Base-by-base conservation (phyloP, 805 yeast species). In the Wickerhamiella spandovensis region DNA sequence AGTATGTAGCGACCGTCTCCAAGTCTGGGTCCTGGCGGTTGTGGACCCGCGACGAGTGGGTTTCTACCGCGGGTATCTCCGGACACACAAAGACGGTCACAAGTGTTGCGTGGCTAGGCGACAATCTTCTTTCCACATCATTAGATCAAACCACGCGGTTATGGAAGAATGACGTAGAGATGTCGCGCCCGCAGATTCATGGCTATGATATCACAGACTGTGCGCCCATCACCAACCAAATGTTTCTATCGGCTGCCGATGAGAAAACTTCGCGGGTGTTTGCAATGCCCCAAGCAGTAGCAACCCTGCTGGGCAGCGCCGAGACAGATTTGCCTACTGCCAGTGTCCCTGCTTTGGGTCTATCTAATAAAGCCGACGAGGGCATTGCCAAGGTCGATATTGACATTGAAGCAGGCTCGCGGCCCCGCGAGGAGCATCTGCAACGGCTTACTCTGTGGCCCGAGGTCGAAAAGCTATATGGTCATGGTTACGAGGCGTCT, bases 151-250 rank as follows among this genome's bases (percentile, higher is more conserved):
- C 99, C 0, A 86, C 97, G 0, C 74, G 98, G 59, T 63, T 92
- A 22, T 82, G 75, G 65, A 51, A 49, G 17, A 65, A 72, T 45
- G 51, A 56, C 0, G 81, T 1, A 88, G 99, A 92, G 64, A 82
- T 92, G 65, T 86, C 96, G 1, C 76, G 99, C 58, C 97, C 98
- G 0, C 99, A 92, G 65, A 92, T 92, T 55, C 99, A 92, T 65
- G 99, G 99, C 8, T 92, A 87, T 63, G 97, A 92, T 62, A 88
- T 92, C 97, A 74, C 85, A 38, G 80, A 95, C 56, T 71, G 84
- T 7, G 77, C 80, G 38, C 72, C 82, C 12, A 65, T 92, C 13
- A 66, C 76, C 17, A 66, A 72, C 47, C 72, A 83, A 0, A 70
- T 75, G 55, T 90, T 85, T 68, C 84, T 89, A 2, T 85, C 95